Evolutionary conservation across 768 basidiomycete species (phyloP).

Genomic region (Kwoniella sp.): DNA sequence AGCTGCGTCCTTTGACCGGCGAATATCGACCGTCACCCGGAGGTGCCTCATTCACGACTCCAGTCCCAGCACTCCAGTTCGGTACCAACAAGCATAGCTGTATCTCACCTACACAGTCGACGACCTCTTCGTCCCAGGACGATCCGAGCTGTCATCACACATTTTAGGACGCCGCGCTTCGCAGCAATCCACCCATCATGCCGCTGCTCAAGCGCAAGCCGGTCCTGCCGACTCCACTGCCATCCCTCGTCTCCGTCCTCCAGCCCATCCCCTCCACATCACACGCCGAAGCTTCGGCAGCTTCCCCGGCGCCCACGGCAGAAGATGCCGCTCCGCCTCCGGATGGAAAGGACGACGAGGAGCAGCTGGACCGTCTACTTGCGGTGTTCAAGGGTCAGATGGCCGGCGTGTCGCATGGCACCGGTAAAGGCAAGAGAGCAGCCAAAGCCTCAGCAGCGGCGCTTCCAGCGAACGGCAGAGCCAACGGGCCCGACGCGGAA

Average conservation of each 20-base stretch:
- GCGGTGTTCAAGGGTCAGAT: conserved; percentile 38
- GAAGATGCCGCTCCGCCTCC: conserved; percentile 17
- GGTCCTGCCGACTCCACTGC: conserved; percentile 36
- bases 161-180: too few species aligned
- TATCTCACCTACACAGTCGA: background rate
- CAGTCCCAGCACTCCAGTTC: background rate
- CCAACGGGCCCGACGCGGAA: conserved; percentile 8
- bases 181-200: too few species aligned
- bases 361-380: conserved; percentile 41
- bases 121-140: too few species aligned
- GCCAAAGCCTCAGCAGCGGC: conserved; percentile 4
- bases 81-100: background rate
- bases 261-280: conserved; percentile 22
- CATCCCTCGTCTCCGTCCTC: conserved; percentile 33
- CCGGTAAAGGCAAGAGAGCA: conserved; percentile 4
- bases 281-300: conserved; percentile 5
- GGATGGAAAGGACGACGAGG: conserved; percentile 47
- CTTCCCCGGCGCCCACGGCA: background rate
- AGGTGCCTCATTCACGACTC: too few species aligned
- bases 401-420: conserved; percentile 5
- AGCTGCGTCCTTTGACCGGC: too few species aligned
- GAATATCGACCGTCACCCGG: too few species aligned
- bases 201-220: conserved; percentile 42
- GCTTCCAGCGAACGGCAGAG: background rate
- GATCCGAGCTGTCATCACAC: too few species aligned